Conservation (phyloP, 2,329 filamentous ascomycete species). For the Plenodomus tracheiphilus region DNA sequence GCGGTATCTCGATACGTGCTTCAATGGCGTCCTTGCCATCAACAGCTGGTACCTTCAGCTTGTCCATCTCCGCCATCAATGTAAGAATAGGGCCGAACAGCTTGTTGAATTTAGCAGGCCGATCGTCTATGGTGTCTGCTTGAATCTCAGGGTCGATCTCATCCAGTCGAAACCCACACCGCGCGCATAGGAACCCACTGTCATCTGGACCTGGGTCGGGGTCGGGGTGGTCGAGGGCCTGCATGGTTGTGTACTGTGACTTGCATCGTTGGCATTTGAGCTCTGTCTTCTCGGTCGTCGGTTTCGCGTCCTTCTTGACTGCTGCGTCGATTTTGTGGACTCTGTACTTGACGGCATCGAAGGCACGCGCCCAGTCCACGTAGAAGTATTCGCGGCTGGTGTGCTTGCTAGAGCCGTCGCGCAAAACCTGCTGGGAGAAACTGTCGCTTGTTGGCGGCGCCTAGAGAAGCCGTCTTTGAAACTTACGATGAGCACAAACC, state of each 20-base stretch:
- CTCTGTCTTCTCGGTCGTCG: slow-evolving; percentile 83
- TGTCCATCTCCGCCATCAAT: slow-evolving; percentile 75
- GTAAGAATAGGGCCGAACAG: slow-evolving; percentile 80
- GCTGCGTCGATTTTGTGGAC: slow-evolving; percentile 86
- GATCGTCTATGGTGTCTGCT: slow-evolving; percentile 44
- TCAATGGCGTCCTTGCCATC: slow-evolving; percentile 71
- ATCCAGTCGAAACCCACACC: slow-evolving; percentile 66
- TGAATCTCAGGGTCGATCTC: slow-evolving; percentile 32
- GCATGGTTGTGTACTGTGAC: slow-evolving; percentile 84
- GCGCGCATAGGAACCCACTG: slow-evolving; percentile 76
- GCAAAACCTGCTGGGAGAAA: slow-evolving; percentile 74
- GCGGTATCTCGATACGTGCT: slow-evolving; percentile 64
- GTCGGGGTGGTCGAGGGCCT: slow-evolving; percentile 78
- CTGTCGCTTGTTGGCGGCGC: slow-evolving; percentile 45
- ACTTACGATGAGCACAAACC: slow-evolving; percentile 79
- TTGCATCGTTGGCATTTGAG: slow-evolving; percentile 82
- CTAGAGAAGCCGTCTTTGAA: slow-evolving; percentile 1
- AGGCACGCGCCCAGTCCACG: slow-evolving; percentile 90
- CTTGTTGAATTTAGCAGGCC: slow-evolving; percentile 63
- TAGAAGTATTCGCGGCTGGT: slow-evolving; percentile 93
- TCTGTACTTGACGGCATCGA: slow-evolving; percentile 95
- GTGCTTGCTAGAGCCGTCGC: slow-evolving; percentile 79
- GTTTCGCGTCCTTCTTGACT: slow-evolving; percentile 80
- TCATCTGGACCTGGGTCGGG: slow-evolving; percentile 51
- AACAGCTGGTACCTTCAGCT: slow-evolving; percentile 71